Percentiles rank a stretch among this genome's conserved stretches.
Conservation (phyloP, 163 green algal genomes). For the Chloromonas sp. region DNA sequence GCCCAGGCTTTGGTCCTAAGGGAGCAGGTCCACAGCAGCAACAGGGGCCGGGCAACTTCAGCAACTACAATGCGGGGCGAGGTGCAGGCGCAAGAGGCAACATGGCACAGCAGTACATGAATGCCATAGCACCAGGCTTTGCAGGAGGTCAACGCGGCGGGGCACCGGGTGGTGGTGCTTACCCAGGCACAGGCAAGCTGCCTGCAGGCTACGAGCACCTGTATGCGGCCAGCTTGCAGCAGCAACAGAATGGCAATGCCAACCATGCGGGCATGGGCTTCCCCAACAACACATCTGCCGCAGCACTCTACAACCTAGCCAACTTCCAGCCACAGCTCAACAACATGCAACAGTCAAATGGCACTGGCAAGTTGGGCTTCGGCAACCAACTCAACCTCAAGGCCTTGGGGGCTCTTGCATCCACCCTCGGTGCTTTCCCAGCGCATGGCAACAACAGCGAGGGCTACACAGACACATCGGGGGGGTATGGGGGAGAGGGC, state of each 20-base stretch:
- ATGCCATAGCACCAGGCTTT: too few relatives aligned
- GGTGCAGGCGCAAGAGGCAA: too few relatives aligned
- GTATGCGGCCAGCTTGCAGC: background rate
- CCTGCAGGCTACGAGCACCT: background rate
- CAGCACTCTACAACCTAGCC: constrained; percentile 10
- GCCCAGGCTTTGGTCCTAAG: too few relatives aligned
- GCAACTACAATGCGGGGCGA: too few relatives aligned
- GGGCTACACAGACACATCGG: background rate
- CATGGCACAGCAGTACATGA: too few relatives aligned
- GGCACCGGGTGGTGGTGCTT: too few relatives aligned
- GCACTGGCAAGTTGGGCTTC: constrained; percentile 1
- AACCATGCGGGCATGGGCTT: background rate
- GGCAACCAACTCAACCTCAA: constrained; percentile 32
- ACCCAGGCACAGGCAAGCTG: background rate
- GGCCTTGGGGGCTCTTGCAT: constrained; percentile 18
- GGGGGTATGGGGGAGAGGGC: background rate
- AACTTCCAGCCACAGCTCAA: constrained; percentile 5
- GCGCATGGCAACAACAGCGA: background rate
- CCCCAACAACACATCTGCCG: constrained; percentile 12
- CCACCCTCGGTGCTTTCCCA: constrained; percentile 7
- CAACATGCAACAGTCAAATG: constrained; percentile 5
- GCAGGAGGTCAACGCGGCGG: too few relatives aligned
- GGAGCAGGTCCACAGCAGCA: too few relatives aligned
- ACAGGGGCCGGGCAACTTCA: too few relatives aligned
- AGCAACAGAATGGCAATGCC: background rate